These are phyloP conservation scores for Rhodotorula sp. DNA, from an alignment of 1,284 basidiomycete genomes.

Conservation along the genomic window DNA sequence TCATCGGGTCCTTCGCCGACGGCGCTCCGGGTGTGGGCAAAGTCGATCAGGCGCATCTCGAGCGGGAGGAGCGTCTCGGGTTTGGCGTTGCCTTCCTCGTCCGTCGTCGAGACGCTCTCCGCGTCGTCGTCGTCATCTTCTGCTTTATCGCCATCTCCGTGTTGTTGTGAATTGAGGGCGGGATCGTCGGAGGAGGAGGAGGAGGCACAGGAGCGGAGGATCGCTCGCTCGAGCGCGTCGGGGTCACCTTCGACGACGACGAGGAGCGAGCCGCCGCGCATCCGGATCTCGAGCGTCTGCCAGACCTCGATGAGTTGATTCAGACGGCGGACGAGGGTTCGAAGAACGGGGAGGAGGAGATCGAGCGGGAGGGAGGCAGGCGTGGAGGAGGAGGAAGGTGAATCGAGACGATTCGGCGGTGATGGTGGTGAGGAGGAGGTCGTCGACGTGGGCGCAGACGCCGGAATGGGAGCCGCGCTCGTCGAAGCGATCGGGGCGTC, in stretches of 20 bases:
- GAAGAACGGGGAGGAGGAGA: slow-evolving; percentile 63
- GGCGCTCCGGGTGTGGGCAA: slow-evolving; percentile 74
- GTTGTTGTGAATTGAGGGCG: background rate
- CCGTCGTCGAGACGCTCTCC: slow-evolving; percentile 43
- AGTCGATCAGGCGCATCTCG: slow-evolving; percentile 81
- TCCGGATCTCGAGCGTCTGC: slow-evolving; percentile 65
- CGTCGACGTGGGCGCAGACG: background rate
- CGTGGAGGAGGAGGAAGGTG: slow-evolving; percentile 26
- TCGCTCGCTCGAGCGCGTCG: slow-evolving; percentile 53
- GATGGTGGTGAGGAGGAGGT: background rate
- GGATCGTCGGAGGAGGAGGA: background rate
- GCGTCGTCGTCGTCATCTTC: slow-evolving; percentile 48
- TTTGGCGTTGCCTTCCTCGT: slow-evolving; percentile 48
- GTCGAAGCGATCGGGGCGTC: no score
- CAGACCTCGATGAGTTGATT: slow-evolving; percentile 61
- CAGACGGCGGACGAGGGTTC: slow-evolving; percentile 60
- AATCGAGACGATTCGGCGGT: background rate
- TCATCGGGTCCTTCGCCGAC: slow-evolving; percentile 72
- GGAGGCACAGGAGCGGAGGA: slow-evolving; percentile 47
- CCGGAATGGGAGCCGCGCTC: no score
- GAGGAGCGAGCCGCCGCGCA: slow-evolving; percentile 77
- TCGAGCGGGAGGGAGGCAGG: slow-evolving; percentile 58
- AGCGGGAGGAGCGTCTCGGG: slow-evolving; percentile 58
- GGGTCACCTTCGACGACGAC: slow-evolving; percentile 79
- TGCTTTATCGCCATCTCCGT: slow-evolving; percentile 32